Percentiles rank a stretch among this genome's conserved stretches.
These are phyloP conservation scores for Plasmodium cynomolgi DNA, from an alignment of 169 alveolate genomes.

Conservation along the genomic window DNA sequence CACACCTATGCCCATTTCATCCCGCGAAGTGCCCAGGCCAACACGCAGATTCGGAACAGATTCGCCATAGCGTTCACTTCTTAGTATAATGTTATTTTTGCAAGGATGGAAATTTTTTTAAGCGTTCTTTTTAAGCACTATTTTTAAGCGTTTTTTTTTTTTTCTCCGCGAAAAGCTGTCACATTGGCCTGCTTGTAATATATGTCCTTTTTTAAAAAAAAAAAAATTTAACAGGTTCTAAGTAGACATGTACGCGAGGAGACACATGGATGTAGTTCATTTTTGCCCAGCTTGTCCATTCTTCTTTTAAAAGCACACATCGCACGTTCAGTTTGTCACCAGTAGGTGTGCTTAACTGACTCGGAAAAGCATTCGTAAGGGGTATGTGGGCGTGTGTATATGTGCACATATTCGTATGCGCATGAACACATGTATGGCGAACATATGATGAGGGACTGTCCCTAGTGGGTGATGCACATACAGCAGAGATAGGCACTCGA, in stretches of 20 bases:
- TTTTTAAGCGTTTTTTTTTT: not conserved
- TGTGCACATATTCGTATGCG: not conserved
- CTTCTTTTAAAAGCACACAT: not conserved
- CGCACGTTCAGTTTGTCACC: not conserved
- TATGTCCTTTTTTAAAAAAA: not conserved
- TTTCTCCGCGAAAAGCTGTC: not conserved
- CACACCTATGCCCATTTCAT: not conserved
- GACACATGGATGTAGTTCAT: constrained; percentile 1
- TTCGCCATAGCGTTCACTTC: not conserved
- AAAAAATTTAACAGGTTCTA: not conserved
- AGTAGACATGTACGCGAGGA: not conserved
- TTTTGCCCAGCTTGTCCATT: not conserved
- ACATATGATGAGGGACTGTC: not conserved
- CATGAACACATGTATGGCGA: not conserved
- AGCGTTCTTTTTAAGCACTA: not conserved
- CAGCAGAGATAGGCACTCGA: not conserved
- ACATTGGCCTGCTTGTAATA: not conserved
- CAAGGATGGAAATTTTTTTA: not conserved
- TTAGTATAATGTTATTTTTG: not conserved
- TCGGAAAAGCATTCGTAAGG: not conserved
- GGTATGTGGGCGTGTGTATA: not conserved
- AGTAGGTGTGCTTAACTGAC: not conserved
- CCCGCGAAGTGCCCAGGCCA: not conserved
- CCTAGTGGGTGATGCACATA: not conserved
- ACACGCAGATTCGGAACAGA: not conserved